Base-by-base conservation (phyloP, 1,284 basidiomycete species). In the Ganoderma meredithae region DNA sequence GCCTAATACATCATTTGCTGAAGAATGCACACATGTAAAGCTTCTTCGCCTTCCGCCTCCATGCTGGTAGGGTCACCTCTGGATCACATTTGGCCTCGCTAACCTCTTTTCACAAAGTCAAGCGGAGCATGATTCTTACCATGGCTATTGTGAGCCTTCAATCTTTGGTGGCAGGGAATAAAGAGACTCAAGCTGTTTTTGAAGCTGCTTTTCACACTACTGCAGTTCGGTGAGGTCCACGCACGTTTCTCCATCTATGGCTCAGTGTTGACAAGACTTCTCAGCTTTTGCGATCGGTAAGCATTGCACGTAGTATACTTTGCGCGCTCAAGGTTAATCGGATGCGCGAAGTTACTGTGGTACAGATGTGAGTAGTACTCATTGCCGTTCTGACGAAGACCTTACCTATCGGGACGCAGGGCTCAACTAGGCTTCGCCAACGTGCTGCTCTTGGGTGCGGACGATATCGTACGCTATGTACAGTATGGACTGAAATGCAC, bases 31-130 rank as follows among this genome's bases (percentile, higher is more conserved):
- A 33, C 40, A 31, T 31, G 31, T 31, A 31, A 31, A 69, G 71
- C 17, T 69, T 64, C 64, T 69, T 72, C 25, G 60, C 65, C 2
- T 68, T 56, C 56, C 66, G 66, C 22, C 66, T 69, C 22, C 62
- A 66, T 27, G 47, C 62, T 12, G 62, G 70, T 71, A 25, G 10
- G 53, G 70, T 65, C 17, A 17, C 49, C 6, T 25, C 17, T n/a
- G n/a, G 7, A 63, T 39, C 19, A 9, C 33, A 9, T 4, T 53
- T 33, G 25, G 6, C 31, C 31, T 39, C 47, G 22, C 36, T 36
- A 22, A 40, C n/a, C 12, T 43, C 19, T 25, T 8, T 33, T 13
- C 0, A 52, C 47, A 52, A 52, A 72, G 68, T 62, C 62, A 68
- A 64, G 49, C 66, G 59, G 4, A 64, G 64, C 31, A 4, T 19